Evolutionary conservation across 352 stramenopile genomes (phyloP).

Genomic region (Pythium brachiatum): DNA sequence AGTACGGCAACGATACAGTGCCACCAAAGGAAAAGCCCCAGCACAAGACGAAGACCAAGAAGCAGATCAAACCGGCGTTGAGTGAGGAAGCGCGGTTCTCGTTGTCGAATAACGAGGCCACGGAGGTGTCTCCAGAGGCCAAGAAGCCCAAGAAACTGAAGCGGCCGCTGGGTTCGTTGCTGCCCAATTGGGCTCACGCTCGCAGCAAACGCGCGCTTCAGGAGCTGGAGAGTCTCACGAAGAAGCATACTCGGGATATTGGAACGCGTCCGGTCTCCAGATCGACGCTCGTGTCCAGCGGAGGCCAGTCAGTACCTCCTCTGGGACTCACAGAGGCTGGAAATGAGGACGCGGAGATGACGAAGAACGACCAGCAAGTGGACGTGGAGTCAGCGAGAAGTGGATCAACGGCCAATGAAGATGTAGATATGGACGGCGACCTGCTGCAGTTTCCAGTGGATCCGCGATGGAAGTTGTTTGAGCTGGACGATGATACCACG

Average conservation of each 20-base stretch:
- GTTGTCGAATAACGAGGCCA: conserved; percentile 24
- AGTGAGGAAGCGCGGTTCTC: conserved; percentile 6
- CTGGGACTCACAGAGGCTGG: not conserved
- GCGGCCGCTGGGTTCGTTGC: conserved; percentile 30
- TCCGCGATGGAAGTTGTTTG: conserved; percentile 38
- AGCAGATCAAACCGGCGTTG: not conserved
- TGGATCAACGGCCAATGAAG: not conserved
- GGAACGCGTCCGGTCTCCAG: not conserved
- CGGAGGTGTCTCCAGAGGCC: conserved; percentile 7
- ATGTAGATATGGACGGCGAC: not conserved
- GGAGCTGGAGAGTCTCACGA: conserved; percentile 41
- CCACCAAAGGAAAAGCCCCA: not conserved
- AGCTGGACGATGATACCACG: conserved; percentile 41
- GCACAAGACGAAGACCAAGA: not conserved
- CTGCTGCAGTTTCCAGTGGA: conserved; percentile 39
- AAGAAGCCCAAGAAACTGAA: conserved; percentile 21
- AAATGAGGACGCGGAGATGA: not conserved
- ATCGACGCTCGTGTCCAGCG: not conserved
- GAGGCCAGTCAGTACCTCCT: not conserved
- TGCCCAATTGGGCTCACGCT: conserved; percentile 61
- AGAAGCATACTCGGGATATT: conserved; percentile 2
- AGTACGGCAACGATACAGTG: not conserved
- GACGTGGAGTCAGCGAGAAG: conserved; percentile 9
- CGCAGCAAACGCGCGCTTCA: conserved; percentile 65
- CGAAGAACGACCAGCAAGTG: not conserved